Base-by-base conservation (phyloP, 1,284 basidiomycete genomes). In the Afroboletus lepidellus region DNA sequence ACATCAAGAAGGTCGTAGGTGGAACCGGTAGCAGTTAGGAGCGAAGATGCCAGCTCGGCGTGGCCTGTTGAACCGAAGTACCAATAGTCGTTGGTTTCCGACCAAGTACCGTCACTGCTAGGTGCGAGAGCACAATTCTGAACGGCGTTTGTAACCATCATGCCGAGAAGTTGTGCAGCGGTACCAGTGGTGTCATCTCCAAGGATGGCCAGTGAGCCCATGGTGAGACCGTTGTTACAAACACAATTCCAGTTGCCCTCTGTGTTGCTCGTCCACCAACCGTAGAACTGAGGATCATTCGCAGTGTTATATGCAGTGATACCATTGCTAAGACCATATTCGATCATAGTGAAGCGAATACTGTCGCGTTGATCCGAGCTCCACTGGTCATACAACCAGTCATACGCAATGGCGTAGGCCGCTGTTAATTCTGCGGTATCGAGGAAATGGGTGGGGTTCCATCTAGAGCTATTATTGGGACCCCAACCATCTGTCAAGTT, bases 221-320 rank as follows among this genome's bases (percentile, higher is more conserved):
- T 72, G 23, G 91, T 91, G 59, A 99, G 75, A 56, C 96, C 96
- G 51, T 85, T 84, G 71, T 98, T 99, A 77, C 88, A 94, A 57
- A 98, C 92, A 63, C 96, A 98, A 72, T 98, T 98, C 95, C 95
- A 98, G 77, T 98, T 98, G 39, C 96, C 88, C 33, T 73, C 73
- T 33, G 75, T 81, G 57, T 77, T 77, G 44, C 50, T 76, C 48
- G 64, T 67, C 84, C 83, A 85, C 86, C 88, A 86, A 50, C 85
- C 78, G 45, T 69, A 72, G 60, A 46, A 69, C n/a, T 59, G 48
- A 39, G 68, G 57, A 45, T 71, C 71, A 51, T 74, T 69, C 46
- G 73, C 60, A 51, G 73, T 69, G 34, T 72, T 75, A 60, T 80
- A 82, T 1, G 81, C 82, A 36, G 60, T 61, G 34, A 81, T 53